Evolutionary conservation across 1,284 basidiomycete species (phyloP), one percentile per base, ranked within the genome.

Genomic region (Malassezia psittaci): DNA sequence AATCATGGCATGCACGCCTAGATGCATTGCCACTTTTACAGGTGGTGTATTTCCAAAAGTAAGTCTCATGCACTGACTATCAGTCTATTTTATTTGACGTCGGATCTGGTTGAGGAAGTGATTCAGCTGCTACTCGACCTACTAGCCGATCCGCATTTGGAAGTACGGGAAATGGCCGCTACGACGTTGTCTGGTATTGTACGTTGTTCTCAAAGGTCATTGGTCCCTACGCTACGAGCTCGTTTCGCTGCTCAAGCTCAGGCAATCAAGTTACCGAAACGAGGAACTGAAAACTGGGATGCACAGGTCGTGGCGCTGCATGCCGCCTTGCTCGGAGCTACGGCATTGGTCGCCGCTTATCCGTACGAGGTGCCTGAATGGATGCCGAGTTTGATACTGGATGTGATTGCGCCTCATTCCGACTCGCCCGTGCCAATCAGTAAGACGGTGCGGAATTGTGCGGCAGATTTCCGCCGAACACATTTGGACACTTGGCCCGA

Each of bases 401-500:
- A 68, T n/a, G 68, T 67, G 10, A 58, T 89, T 58, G 85, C 85
- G 4, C 79, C 80, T 66, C 87, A 94, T 75, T 85, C 87, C 2
- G 86, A 89, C 5, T 89, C 91, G 72, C 90, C 91, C 19, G 85
- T 85, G 43, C 91, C 91, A 18, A 88, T 96, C 68, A 87, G 86
- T 21, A 88, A 87, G 3, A 88, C 90, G 6, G 90, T 93, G 67
- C 82, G 88, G 49, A 84, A 85, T 66, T 87, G 85, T 76, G 89
- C 89, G 47, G 87, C 86, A 39, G 87, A 89, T 70, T 89, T 89
- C 74, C 51, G 48, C 5, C 53, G 53, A 37, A 72, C 66, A 2
- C 69, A 72, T 59, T 57, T 55, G 52, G 88, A 90, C 73, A 90
- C 86, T 48, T 90, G 88, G 88, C 84, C 87, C 63, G 87, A 87